Evolutionary conservation across 169 alveolate genomes (phyloP), one percentile per base, ranked within the genome.

Genomic region (Cryptosporidium baileyi): DNA sequence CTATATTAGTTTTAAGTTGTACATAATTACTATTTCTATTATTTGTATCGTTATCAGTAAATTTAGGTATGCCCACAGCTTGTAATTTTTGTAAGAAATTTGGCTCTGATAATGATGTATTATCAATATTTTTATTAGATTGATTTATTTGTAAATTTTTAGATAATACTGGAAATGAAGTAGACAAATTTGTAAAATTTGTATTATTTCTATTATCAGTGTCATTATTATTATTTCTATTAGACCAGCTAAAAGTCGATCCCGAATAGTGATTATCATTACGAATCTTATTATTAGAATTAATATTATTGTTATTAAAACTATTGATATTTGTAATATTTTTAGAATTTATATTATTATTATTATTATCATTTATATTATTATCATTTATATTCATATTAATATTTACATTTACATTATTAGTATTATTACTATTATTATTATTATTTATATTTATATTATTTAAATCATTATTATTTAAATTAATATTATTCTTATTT

Each of bases 191-290:
- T 19, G 67, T 19, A 3, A 74, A 9, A 30, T 67, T 67, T 30
- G 9, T 51, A 36, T 8, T 24, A 8, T 22, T 38, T 15, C 9
- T 57, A 9, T 51, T 36, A 40, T 24, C 38, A 13, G 22, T 49
- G 9, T 65, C 62, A 19, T 26, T 22, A 65, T 30, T 51, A 4
- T 32, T 28, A 15, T 13, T 15, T 34, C 85, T 74, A 41, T 43
- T 74, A 17, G 74, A 74, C 85, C 85, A 74, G 54, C 85, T 74
- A 28, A 74, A 74, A 51, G 43, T 65, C 26, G 81, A 65, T n/a
- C n/a, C n/a, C n/a, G n/a, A n/a, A n/a, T n/a, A n/a, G n/a, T n/a
- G n/a, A n/a, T n/a, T n/a, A n/a, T n/a, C n/a, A n/a, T n/a, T n/a
- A n/a, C n/a, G n/a, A 36, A n/a, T 54, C 7, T 49, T 19, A 0